Conservation (phyloP, 164 flowering plant genomes). For the Warburgia ugandensis region DNA sequence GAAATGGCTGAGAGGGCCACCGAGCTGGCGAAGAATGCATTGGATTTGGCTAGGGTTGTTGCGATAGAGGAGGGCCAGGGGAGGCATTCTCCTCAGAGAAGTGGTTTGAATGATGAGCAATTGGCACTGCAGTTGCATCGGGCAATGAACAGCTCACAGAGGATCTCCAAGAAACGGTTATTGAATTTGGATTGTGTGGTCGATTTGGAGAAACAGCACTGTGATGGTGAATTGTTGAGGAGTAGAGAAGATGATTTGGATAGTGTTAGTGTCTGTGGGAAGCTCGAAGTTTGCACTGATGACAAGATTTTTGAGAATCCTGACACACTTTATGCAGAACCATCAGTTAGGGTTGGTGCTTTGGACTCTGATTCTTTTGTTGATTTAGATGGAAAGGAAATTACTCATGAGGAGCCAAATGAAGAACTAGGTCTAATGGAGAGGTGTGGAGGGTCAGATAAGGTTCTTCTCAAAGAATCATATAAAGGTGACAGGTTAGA, state of each 20-base stretch:
- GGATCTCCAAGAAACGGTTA: conserved; percentile 29
- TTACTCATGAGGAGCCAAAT: conserved; percentile 2
- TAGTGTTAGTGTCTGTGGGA: conserved; percentile 12
- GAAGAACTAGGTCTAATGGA: conserved; percentile 1
- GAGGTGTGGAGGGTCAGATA: not conserved
- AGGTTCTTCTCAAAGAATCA: conserved; percentile 2
- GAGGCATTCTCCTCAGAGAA: too few relatives aligned
- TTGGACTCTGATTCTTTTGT: conserved; percentile 8
- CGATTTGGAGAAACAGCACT: conserved; percentile 2
- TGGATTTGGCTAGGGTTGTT: conserved; percentile 14
- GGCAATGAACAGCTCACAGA: conserved; percentile 44
- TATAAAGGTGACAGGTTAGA: conserved; percentile 6
- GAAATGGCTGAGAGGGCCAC: conserved; percentile 28
- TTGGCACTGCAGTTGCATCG: conserved; percentile 47
- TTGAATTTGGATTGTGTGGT: conserved; percentile 11
- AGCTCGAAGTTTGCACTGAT: conserved; percentile 10
- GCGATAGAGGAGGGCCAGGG: conserved; percentile 9
- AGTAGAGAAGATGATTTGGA: conserved; percentile 10
- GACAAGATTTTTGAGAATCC: conserved; percentile 8
- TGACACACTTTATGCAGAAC: conserved; percentile 8
- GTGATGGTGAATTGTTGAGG: too few relatives aligned
- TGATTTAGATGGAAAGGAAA: not conserved
- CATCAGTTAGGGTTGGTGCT: conserved; percentile 1
- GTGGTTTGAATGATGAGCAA: conserved; percentile 32
- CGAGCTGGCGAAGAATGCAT: conserved; percentile 20